Base-by-base conservation (phyloP, 805 yeast species). In the Saccharomycopsis lassenensis region DNA sequence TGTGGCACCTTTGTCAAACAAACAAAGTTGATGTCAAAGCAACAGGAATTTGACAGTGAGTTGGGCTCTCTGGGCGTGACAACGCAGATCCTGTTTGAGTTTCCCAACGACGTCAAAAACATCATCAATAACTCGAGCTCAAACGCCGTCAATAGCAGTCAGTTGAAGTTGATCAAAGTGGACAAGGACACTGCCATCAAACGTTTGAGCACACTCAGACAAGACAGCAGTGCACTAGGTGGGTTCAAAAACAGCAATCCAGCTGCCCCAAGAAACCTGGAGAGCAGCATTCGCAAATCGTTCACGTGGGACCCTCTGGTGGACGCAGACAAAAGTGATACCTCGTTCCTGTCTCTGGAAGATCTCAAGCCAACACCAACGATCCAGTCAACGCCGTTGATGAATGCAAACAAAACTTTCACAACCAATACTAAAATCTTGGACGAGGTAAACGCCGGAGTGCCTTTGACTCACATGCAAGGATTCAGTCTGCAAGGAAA, bases 401-500 rank as follows among this genome's bases (percentile, higher is more conserved):
- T 7, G 43, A 54, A 33, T 37, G 40, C 23, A 32, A 35, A 18
- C 12, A 35, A 33, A 26, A 43, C 44, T 15, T 35, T 37, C 24
- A 39, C 44, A 16, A 25, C 44, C 25, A 36, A 40, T 25, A 44
- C 49, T 18, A 37, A 46, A 33, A 18, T 37, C 12, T 29, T 46
- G 19, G 41, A 45, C 17, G 40, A 45, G 37, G 29, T 42, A 20
- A 37, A 36, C 25, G 31, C 37, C 25, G 45, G 30, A 25, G 33
- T 39, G 20, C 49, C 28, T 35, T 43, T 19, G 47, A 44, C 32
- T 41, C 56, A 33, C 38, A 49, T 51, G 51, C 78, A 53, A 52
- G 65, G 66, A 7, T 67, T 72, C 48, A 67, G 78, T 6, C 61
- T 67, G 12, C 51, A 63, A 10, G 77, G 79, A 0, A 60, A 59